Percentiles rank a stretch among this genome's conserved stretches.
Evolutionary conservation across 1,284 basidiomycete species (phyloP).

Genomic region (Tilletia caries): DNA sequence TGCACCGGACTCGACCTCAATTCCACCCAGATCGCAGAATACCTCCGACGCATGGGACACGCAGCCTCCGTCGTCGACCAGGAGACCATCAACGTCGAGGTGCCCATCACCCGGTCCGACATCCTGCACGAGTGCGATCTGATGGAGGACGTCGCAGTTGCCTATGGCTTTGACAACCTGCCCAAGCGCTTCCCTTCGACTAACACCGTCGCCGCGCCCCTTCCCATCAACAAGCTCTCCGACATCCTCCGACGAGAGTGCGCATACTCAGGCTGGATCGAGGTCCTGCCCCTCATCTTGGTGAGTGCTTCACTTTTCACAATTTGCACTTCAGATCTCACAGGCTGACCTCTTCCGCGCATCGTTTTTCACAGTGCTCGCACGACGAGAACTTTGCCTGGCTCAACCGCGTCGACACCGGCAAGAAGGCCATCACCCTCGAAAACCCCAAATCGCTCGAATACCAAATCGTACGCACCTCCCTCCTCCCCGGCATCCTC

Average conservation of each 20-base stretch:
- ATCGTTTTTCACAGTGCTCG: constrained; percentile 68
- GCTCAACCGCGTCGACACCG: constrained; percentile 80
- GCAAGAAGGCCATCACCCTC: constrained; percentile 76
- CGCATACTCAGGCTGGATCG: constrained; percentile 90
- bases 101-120: constrained; percentile 90
- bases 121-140: constrained; percentile 97
- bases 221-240: constrained; percentile 82
- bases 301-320: constrained; percentile 44
- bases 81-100: constrained; percentile 67
- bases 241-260: constrained; percentile 87
- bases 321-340: too few relatives aligned
- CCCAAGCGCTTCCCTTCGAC: constrained; percentile 85
- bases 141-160: constrained; percentile 96
- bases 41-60: constrained; percentile 71
- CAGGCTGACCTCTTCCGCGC: too few relatives aligned
- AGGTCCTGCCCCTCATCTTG: constrained; percentile 88
- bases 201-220: constrained; percentile 90
- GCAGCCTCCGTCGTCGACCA: constrained; percentile 56
- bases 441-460: constrained; percentile 96
- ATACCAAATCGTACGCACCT: constrained; percentile 95
- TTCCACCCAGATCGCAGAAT: constrained; percentile 63
- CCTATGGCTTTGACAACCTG: constrained; percentile 95
- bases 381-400: constrained; percentile 96
- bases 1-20: constrained; percentile 80
- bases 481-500: constrained; percentile 87